Conservation (phyloP, 2,329 filamentous ascomycete species). For the Monilinia vaccinii-corymbosi region DNA sequence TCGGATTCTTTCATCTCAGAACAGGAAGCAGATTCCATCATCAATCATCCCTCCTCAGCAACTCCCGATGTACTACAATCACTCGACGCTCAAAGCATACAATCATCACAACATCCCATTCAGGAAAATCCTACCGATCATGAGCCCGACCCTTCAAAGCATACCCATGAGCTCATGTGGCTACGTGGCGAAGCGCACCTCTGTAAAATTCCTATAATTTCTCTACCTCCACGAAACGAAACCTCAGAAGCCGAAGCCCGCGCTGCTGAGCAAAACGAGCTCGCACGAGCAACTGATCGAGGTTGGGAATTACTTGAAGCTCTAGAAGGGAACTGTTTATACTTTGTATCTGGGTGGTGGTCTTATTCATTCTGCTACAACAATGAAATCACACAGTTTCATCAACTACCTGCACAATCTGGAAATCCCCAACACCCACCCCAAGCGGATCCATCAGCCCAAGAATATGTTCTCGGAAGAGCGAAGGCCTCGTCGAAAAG, state of each 20-base stretch:
- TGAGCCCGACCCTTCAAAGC: slow-evolving; percentile 20
- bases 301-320: slow-evolving; percentile 59
- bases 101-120: slow-evolving; percentile 13
- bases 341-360: slow-evolving; percentile 67
- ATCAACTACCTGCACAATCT: slow-evolving; percentile 53
- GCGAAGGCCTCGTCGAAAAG: slow-evolving; percentile 32
- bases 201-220: slow-evolving; percentile 55
- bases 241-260: slow-evolving; percentile 41
- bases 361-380: slow-evolving; percentile 69
- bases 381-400: slow-evolving; percentile 62
- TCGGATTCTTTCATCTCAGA: slow-evolving; percentile 52
- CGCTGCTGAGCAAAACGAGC: slow-evolving; percentile 55
- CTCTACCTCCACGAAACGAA: slow-evolving; percentile 36
- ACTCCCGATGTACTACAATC: slow-evolving; percentile 16
- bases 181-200: slow-evolving; percentile 51
- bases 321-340: slow-evolving; percentile 61
- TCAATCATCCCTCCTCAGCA: slow-evolving; percentile 29
- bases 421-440: slow-evolving; percentile 55
- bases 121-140: slow-evolving; percentile 4
- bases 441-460: slow-evolving; percentile 53
- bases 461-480: slow-evolving; percentile 54
- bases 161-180: slow-evolving; percentile 49
- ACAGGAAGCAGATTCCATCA: slow-evolving; percentile 41
- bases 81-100: slow-evolving; percentile 21
- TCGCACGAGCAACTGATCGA: slow-evolving; percentile 55